Base-by-base conservation (phyloP, 2,329 filamentous ascomycete species). In the Botrytis aclada region DNA sequence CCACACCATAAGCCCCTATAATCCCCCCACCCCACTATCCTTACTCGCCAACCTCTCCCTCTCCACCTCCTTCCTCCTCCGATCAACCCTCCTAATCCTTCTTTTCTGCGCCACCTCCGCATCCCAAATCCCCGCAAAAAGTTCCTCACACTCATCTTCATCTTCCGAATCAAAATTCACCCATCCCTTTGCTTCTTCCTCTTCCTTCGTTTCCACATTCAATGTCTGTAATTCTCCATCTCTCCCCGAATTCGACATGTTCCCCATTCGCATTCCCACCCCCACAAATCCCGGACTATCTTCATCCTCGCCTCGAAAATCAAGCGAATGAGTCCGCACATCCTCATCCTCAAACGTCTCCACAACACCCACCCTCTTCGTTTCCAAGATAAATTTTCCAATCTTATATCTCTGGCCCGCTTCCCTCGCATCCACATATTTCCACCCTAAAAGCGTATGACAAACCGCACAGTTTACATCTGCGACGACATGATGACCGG, bases 351-450 rank as follows among this genome's bases (percentile, higher is more conserved):
- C 88, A 89, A 88, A 91, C 71, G 81, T 83, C 47, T 84, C 84
- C 63, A 84, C 83, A 20, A 84, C 83, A 37, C 87, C 83, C 25
- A 90, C 86, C 70, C 88, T 83, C 79, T 87, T 85, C 56, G 86
- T 88, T 82, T 92, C 90, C 56, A 92, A 80, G 43, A 92, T 91
- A 79, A 88, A 92, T 80, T 91, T 92, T 76, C 89, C 89, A 67
- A 91, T 84, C 81, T 92, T 92, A 83, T 92, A 92, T 79, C 85
- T 86, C 80, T 92, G 90, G 64, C 84, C 81, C 72, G 83, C 78
- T 76, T 91, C 87, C 74, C 85, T 85, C 2, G 89, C 89, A 79
- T 90, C 87, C 61, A 91, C 84, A 77, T 92, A 92, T 80, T 91
- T 91, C 90, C 90, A 92, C 29, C 90, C 90, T 14, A 92, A 79